Base-by-base conservation (phyloP, 371 early-diverging fungal species). In the Apophysomyces elegans region DNA sequence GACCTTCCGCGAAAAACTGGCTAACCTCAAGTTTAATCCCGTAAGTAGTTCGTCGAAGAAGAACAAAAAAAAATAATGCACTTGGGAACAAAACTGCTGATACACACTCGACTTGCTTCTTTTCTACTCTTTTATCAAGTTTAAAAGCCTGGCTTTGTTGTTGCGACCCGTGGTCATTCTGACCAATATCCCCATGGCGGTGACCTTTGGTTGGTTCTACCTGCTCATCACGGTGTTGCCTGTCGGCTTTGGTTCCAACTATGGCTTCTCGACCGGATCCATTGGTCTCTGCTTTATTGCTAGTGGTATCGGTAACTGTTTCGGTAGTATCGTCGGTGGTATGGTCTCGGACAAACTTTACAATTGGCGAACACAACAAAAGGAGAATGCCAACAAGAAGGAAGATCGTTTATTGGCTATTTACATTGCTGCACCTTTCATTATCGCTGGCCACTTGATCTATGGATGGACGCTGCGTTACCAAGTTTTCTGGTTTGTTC, bases 161-260 rank as follows among this genome's bases (percentile, higher is more conserved):
- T 47, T 66, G 1, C 63, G 63, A 1, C 64, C 69, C 11, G 71
- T 72, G 37, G 67, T 80, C 9, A 32, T 69, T 1, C 37, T 69
- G 37, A 37, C 61, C 0, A 72, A 72, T 35, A n/a, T 80, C 5
- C 77, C 77, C 12, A 54, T 68, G 18, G 65, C 68, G 54, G 47
- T 67, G 35, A 68, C 72, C 3, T 87, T 86, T 65, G 87, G 86
- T 0, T 76, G 79, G 56, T 85, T 82, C 59, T 85, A 79, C 62
- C 70, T 73, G 26, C 67, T 80, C n/a, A 75, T 83, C 5, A 83
- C 85, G 1, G 76, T 78, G 35, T 69, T 81, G 50, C 80, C 86
- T 21, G 39, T 67, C 5, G 78, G 80, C 0, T 86, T 72, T 47
- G 59, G 69, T 5, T 47, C 54, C 1, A 38, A 78, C 2, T 87